These are phyloP conservation scores for Cystobasidium pallidum DNA, from an alignment of 1,284 basidiomycete species.

Conservation along the genomic window DNA sequence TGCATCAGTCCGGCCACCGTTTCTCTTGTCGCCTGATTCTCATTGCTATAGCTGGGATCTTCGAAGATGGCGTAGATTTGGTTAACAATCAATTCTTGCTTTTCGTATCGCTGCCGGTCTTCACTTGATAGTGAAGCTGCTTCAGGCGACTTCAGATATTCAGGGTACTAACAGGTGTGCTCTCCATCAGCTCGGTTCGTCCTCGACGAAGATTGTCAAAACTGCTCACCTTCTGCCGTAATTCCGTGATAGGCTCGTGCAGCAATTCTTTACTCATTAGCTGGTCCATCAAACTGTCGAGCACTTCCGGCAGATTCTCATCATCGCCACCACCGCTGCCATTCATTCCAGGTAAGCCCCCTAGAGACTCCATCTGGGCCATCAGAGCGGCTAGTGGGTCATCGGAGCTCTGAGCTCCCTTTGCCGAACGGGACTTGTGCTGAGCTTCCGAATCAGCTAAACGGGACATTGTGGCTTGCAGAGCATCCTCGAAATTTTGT, in stretches of 20 bases:
- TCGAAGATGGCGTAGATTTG: constrained; percentile 77
- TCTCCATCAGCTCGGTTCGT: not conserved
- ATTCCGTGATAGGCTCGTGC: constrained; percentile 88
- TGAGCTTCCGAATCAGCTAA: constrained; percentile 70
- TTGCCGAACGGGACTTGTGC: constrained; percentile 62
- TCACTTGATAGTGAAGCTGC: constrained; percentile 61
- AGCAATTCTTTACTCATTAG: constrained; percentile 92
- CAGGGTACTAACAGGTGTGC: constrained; percentile 70
- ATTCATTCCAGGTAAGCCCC: constrained; percentile 54
- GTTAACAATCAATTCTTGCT: constrained; percentile 68
- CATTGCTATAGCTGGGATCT: constrained; percentile 67
- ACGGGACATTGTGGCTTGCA: constrained; percentile 77
- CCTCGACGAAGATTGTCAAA: not conserved
- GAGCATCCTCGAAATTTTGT: constrained; percentile 72
- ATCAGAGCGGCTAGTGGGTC: constrained; percentile 57
- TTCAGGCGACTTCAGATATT: constrained; percentile 68
- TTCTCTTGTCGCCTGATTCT: constrained; percentile 63
- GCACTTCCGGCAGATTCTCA: constrained; percentile 70
- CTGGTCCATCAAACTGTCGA: constrained; percentile 90
- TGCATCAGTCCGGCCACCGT: constrained; percentile 73
- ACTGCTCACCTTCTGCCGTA: constrained; percentile 72
- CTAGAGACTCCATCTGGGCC: constrained; percentile 51
- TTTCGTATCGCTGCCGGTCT: constrained; percentile 71
- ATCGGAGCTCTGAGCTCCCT: constrained; percentile 56
- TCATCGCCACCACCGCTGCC: constrained; percentile 60